phyloP scores from a whole-genome alignment of 441 rosid genomes.

The Mallotus japonicus region DNA sequence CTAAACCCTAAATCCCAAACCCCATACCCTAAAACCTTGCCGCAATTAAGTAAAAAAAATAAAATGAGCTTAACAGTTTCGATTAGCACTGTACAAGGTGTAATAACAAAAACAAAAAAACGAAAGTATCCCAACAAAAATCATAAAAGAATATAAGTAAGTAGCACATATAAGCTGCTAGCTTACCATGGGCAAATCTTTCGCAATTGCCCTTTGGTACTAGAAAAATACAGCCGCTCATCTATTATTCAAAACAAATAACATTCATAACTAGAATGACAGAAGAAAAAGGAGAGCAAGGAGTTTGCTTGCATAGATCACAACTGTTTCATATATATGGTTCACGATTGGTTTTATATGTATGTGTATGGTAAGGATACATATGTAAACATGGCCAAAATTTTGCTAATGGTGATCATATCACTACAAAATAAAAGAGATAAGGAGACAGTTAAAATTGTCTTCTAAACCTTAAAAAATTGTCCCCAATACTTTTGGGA shows the following conservation, averaged over 20 bases:
- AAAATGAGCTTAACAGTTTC: slow-evolving; percentile 8
- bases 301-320: not conserved
- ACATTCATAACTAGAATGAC: not conserved
- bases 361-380: not conserved
- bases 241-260: slow-evolving; percentile 19
- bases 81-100: not conserved
- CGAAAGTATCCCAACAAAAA: not conserved
- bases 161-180: slow-evolving; percentile 18
- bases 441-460: no score
- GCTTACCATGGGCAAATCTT: slow-evolving; percentile 84
- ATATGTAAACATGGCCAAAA: not conserved
- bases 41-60: slow-evolving; percentile 24
- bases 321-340: not conserved
- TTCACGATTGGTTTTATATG: not conserved
- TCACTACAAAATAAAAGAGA: no score
- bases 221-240: slow-evolving; percentile 36
- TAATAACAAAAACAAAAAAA: slow-evolving; percentile 12
- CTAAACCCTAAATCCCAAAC: no score
- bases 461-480: no score
- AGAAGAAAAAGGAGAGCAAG: not conserved
- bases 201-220: slow-evolving; percentile 89
- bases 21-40: no score
- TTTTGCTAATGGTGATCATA: not conserved
- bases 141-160: not conserved
- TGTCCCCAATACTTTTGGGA: no score